Evolutionary conservation across 345 rosid species (phyloP), one percentile per base, ranked within the genome.

Genomic region (Trapa bicornis): DNA sequence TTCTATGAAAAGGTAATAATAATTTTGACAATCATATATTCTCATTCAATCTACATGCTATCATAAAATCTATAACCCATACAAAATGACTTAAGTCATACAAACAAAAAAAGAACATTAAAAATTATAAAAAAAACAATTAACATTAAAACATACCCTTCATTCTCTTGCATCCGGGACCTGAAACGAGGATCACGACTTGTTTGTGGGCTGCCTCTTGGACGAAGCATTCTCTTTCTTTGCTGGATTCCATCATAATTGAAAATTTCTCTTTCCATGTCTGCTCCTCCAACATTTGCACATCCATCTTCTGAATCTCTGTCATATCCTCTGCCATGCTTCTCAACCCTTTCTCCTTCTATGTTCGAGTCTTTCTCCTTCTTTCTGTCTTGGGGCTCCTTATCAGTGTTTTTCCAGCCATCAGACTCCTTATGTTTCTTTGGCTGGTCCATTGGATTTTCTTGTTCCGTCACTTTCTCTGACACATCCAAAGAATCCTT

Each of bases 201-300:
- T 56, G 79, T 74, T 72, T 86, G 96, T 65, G 98, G 96, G 74
- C 98, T 91, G 61, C 96, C 94, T 77, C 97, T 87, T 32, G 99
- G 88, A 67, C 96, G 80, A 65, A 84, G 92, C 98, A 92, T 86
- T 82, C 96, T 83, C 88, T 89, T 94, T 65, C 94, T 87, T 81
- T 89, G 97, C 79, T 94, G 99, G 72, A 89, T 89, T 72, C 97
- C 99, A 74, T 80, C 99, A 78, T 80, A 81, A 73, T 74, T 83
- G 71, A 95, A 82, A 64, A 72, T 80, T 67, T 88, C 99, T 73
- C 87, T 89, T 65, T 95, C 99, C 82, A 86, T 86, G 69, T 89
- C 99, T 38, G 80, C 79, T 56, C 88, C 93, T 73, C 91, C 98
- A 71, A 79, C 86, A 80, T 89, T 98, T n/a, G 80, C 86, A 77